Evolutionary conservation across 2,329 filamentous ascomycete species (phyloP), one percentile per base, ranked within the genome.

Genomic region (Aspergillus terreus): DNA sequence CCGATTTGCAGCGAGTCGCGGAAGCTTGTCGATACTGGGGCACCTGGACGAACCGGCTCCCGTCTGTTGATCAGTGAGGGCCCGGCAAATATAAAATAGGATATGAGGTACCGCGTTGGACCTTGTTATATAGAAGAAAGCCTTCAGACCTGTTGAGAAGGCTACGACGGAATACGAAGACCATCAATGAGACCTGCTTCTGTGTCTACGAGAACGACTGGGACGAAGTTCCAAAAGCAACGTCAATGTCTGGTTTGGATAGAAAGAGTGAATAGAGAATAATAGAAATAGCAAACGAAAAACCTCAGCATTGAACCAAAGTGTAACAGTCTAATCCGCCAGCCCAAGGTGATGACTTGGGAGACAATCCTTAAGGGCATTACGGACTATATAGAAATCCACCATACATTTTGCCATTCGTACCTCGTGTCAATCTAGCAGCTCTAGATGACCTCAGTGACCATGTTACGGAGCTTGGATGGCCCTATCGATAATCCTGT

Each of bases 391-490:
- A 48, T 46, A 50, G 46, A 52, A 30, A 58, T 56, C 52, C 40
- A 63, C 63, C 63, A 65, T 63, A 57, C 54, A 57, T 60, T 59
- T 59, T 60, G 58, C 57, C 59, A 63, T 63, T 59, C 57, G 61
- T 58, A 63, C 56, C 51, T 61, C 55, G 59, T 55, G 57, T 62
- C 58, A 58, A 50, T 58, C 55, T 61, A 56, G 57, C 54, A 51
- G 54, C 49, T 59, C 43, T 63, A 64, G 57, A 56, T 56, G 42
- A 59, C 54, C 56, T 59, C 55, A 58, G 63, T 66, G 57, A 63
- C 60, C 55, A 67, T 63, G 57, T 62, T 65, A 64, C 63, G 67
- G 66, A 74, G 71, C 69, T 72, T 72, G 70, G 71, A 74, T 72
- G 71, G 69, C 65, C 71, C 71, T 74, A 42, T 36, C 36, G 23